Evolutionary conservation across 1,284 basidiomycete genomes (phyloP).

Genomic region (Moesziomyces parantarcticus): DNA sequence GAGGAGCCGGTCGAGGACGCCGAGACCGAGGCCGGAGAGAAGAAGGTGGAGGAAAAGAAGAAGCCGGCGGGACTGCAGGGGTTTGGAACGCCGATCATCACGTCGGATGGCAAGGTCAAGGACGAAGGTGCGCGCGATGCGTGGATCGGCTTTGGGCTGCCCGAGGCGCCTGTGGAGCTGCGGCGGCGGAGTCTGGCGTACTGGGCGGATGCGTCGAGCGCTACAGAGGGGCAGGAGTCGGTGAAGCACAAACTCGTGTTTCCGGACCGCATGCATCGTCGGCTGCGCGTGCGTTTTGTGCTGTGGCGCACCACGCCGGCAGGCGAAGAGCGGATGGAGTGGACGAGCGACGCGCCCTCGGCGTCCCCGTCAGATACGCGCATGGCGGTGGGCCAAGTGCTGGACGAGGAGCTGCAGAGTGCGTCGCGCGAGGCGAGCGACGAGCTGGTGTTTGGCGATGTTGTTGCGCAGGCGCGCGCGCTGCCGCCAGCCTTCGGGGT

Average conservation of each 20-base stretch:
- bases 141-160: constrained; percentile 60
- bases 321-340: constrained; percentile 11
- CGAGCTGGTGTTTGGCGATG: constrained; percentile 51
- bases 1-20: constrained; percentile 3
- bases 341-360: constrained; percentile 27
- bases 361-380: background rate
- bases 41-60: constrained; percentile 1
- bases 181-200: constrained; percentile 53
- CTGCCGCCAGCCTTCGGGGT: constrained; percentile 43
- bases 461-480: constrained; percentile 43
- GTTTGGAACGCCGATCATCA: constrained; percentile 55
- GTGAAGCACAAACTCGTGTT: constrained; percentile 42
- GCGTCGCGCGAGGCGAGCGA: constrained; percentile 57
- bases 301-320: constrained; percentile 12
- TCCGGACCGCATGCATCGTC: constrained; percentile 48
- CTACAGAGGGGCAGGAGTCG: background rate
- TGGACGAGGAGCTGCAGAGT: constrained; percentile 49
- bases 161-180: constrained; percentile 50
- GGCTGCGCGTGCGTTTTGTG: constrained; percentile 46
- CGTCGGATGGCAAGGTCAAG: constrained; percentile 51
- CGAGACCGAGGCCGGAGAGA: background rate
- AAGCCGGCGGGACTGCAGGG: constrained; percentile 36
- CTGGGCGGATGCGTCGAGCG: constrained; percentile 37
- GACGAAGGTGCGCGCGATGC: constrained; percentile 61
- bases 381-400: constrained; percentile 10